Evolutionary conservation across 1,284 basidiomycete genomes (phyloP), one percentile per base, ranked within the genome.

Genomic region (Trametes polyzona): DNA sequence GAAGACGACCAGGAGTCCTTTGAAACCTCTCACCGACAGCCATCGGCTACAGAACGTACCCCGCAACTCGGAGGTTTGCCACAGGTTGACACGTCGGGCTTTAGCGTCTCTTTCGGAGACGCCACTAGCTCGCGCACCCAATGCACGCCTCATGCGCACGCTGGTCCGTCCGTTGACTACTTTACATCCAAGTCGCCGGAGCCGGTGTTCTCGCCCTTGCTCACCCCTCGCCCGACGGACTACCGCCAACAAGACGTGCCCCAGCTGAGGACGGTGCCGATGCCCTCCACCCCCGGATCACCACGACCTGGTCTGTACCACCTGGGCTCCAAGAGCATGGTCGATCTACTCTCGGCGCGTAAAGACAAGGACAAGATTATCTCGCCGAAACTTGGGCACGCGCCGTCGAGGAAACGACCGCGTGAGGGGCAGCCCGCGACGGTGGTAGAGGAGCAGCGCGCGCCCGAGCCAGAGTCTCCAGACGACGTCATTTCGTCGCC

Each of bases 261-360:
- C 26, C 61, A 59, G 41, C 61, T 58, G 12, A 49, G 55, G 27
- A 50, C 57, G 12, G 52, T 60, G 32, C 53, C 59, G 17, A 50
- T 61, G 53, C 58, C 57, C 19, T 48, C 47, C 40, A 57, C 59
- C n/a, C 59, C 65, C 48, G 63, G 65, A 4, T 59, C 65, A 6
- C 65, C 68, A 19, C 77, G 81, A 12, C 82, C 84, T 0, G 74
- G 75, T 17, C 71, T 89, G 59, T 87, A 86, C 67, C 79, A 82
- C 47, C 86, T 84, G 27, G 79, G 80, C 0, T 92, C 91, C 27
- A 80, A 73, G 47, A 82, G 80, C 47, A 81, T 84, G 78, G 68
- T 81, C 60, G 77, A 85, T 65, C 70, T 85, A n/a, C 59, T 69
- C n/a, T 63, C 70, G 5, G 47, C 72, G 44, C 69, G 73, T 32